Conservation (phyloP, 495 filamentous ascomycete species). For the Niebla homalea region DNA sequence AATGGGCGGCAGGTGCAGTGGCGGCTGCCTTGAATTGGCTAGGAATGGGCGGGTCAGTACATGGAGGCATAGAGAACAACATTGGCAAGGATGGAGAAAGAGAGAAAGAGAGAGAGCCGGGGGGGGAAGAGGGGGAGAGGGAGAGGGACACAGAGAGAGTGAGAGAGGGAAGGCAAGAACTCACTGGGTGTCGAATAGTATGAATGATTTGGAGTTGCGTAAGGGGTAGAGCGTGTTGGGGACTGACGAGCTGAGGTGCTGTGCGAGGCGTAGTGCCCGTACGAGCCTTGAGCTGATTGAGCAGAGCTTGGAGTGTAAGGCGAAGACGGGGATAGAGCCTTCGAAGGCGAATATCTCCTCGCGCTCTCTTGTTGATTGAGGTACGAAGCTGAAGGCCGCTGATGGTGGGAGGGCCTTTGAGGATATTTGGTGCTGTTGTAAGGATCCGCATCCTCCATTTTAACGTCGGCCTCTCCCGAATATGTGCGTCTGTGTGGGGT, state of each 20-base stretch:
- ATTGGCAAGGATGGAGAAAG: background rate
- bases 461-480: slow-evolving; percentile 63
- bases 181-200: slow-evolving; percentile 51
- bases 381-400: slow-evolving; percentile 48
- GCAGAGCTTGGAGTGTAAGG: slow-evolving; percentile 45
- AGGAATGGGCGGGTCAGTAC: slow-evolving; percentile 2
- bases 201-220: slow-evolving; percentile 48
- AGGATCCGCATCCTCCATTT: slow-evolving; percentile 85
- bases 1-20: slow-evolving; percentile 56
- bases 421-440: slow-evolving; percentile 72
- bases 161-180: slow-evolving; percentile 13
- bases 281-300: slow-evolving; percentile 34
- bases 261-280: slow-evolving; percentile 34
- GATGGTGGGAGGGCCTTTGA: slow-evolving; percentile 53
- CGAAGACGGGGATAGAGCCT: slow-evolving; percentile 52
- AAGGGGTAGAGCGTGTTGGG: slow-evolving; percentile 21
- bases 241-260: slow-evolving; percentile 19
- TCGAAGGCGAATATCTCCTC: slow-evolving; percentile 92
- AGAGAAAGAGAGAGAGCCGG: too few relatives aligned
- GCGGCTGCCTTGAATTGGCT: slow-evolving; percentile 36
- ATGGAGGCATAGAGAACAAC: background rate
- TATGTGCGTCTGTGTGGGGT: slow-evolving; percentile 57
- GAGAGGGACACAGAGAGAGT: too few relatives aligned
- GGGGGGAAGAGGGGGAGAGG: too few relatives aligned
- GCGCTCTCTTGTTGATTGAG: slow-evolving; percentile 62